Conservation (phyloP, 2,329 filamentous ascomycete species). For the Rugonectria rugulosa region DNA sequence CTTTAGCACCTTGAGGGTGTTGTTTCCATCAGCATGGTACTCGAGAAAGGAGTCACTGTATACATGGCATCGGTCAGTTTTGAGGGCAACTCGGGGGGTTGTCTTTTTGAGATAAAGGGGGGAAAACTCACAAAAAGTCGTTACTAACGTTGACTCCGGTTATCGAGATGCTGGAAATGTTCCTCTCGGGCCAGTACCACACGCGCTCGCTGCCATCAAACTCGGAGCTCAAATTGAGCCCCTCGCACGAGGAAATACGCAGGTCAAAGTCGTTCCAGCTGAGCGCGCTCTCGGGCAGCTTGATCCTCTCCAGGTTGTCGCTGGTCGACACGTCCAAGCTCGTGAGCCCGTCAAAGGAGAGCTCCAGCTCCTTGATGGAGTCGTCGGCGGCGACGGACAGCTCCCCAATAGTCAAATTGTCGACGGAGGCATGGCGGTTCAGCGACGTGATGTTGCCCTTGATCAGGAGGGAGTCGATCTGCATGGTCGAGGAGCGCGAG, state of each 20-base stretch:
- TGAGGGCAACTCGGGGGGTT: too few species aligned
- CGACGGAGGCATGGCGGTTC: slow-evolving; percentile 4
- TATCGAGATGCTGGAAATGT: slow-evolving; percentile 19
- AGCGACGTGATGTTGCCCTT: slow-evolving; percentile 13
- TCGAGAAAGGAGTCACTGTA: slow-evolving; percentile 22
- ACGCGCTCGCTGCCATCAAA: slow-evolving; percentile 16
- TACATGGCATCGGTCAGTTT: background rate
- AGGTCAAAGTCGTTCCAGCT: slow-evolving; percentile 21
- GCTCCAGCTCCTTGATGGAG: slow-evolving; percentile 4
- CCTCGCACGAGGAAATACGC: background rate
- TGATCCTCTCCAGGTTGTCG: slow-evolving; percentile 11
- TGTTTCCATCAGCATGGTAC: slow-evolving; percentile 14
- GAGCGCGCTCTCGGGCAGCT: slow-evolving; percentile 13
- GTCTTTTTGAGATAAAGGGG: too few species aligned
- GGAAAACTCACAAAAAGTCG: slow-evolving; percentile 29
- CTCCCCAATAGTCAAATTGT: slow-evolving; percentile 15
- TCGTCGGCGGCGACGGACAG: background rate
- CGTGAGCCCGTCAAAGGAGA: slow-evolving; percentile 16
- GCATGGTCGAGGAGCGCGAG: slow-evolving; percentile 8
- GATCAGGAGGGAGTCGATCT: slow-evolving; percentile 12
- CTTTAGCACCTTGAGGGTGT: slow-evolving; percentile 15
- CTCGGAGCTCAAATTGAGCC: slow-evolving; percentile 23
- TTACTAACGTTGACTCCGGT: slow-evolving; percentile 8
- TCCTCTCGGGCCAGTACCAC: slow-evolving; percentile 26
- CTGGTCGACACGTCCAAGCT: slow-evolving; percentile 3